A percentile compares a stretch with the other conserved stretches of the same genome.
Conservation (phyloP, 371 early-diverging fungal genomes). For the Mortierella sp. region DNA sequence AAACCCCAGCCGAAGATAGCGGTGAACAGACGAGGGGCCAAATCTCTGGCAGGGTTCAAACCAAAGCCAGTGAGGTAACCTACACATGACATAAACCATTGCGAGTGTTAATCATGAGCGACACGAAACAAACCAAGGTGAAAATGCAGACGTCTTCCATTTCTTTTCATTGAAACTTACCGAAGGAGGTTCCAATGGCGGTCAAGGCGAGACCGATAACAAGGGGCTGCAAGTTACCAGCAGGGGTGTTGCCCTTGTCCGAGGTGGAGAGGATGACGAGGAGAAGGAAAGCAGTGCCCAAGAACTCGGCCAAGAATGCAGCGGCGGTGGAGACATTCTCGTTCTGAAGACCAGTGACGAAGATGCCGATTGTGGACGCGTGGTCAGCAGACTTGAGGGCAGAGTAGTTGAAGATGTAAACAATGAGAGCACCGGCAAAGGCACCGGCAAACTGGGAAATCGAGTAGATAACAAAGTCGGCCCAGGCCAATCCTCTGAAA, state of each 20-base stretch:
- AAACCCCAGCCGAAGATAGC: slow-evolving; percentile 81
- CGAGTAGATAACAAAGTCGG: slow-evolving; percentile 71
- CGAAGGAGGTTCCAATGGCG: slow-evolving; percentile 71
- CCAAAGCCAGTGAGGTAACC: slow-evolving; percentile 82
- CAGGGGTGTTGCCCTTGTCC: slow-evolving; percentile 76
- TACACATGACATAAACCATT: no score
- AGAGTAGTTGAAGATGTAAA: slow-evolving; percentile 61
- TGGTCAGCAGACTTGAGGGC: slow-evolving; percentile 56
- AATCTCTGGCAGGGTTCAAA: slow-evolving; percentile 91
- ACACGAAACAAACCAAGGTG: no score
- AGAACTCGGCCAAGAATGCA: slow-evolving; percentile 79
- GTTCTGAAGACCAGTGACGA: slow-evolving; percentile 72
- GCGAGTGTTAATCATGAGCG: no score
- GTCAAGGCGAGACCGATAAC: slow-evolving; percentile 76
- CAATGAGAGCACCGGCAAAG: slow-evolving; percentile 76
- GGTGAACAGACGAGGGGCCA: slow-evolving; percentile 89
- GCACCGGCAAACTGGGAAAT: slow-evolving; percentile 76
- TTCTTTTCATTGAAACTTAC: no score
- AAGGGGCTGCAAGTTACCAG: slow-evolving; percentile 61
- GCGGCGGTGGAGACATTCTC: slow-evolving; percentile 63
- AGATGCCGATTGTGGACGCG: slow-evolving; percentile 74
- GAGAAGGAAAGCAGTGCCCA: slow-evolving; percentile 82
- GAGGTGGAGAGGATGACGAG: slow-evolving; percentile 78
- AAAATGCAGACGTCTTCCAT: no score
- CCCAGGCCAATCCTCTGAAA: slow-evolving; percentile 75